Evolutionary conservation across 305 asterid species (phyloP).

Genomic region (Nicotiana rustica): DNA sequence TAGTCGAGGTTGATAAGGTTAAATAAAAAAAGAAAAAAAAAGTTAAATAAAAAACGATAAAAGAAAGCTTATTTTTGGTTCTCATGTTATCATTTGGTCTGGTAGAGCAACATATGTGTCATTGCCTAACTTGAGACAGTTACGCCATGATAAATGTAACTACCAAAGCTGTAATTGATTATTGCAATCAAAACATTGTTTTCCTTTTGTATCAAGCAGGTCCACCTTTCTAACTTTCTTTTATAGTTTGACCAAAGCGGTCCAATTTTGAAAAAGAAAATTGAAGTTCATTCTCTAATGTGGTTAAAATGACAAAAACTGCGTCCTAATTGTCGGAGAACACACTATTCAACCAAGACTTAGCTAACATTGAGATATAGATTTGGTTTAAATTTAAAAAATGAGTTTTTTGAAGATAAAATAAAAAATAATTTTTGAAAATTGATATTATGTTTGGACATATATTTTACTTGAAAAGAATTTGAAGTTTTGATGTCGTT

Average conservation of each 20-base stretch:
- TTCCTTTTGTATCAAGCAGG: not conserved
- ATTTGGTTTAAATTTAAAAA: too few species aligned
- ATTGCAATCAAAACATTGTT: not conserved
- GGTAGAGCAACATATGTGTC: not conserved
- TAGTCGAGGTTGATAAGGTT: not conserved
- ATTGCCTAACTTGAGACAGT: conserved; percentile 29
- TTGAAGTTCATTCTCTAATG: not conserved
- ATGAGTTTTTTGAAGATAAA: too few species aligned
- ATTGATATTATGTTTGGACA: too few species aligned
- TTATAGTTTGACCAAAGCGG: not conserved
- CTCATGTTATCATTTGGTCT: not conserved
- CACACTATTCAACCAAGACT: too few species aligned
- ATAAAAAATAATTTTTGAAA: too few species aligned
- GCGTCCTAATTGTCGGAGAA: conserved; percentile 29
- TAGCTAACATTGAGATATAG: too few species aligned
- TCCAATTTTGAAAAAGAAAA: not conserved
- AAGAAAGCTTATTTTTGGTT: not conserved
- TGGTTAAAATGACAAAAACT: not conserved
- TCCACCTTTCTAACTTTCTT: conserved; percentile 1
- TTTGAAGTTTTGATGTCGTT: too few species aligned
- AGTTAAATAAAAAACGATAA: not conserved
- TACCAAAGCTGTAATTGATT: conserved; percentile 28
- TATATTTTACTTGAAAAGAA: too few species aligned
- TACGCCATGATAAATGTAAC: conserved; percentile 25
- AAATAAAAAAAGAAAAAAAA: not conserved